Evolutionary conservation across 805 yeast species (phyloP).

Genomic region (Barnettozyma siamensis): DNA sequence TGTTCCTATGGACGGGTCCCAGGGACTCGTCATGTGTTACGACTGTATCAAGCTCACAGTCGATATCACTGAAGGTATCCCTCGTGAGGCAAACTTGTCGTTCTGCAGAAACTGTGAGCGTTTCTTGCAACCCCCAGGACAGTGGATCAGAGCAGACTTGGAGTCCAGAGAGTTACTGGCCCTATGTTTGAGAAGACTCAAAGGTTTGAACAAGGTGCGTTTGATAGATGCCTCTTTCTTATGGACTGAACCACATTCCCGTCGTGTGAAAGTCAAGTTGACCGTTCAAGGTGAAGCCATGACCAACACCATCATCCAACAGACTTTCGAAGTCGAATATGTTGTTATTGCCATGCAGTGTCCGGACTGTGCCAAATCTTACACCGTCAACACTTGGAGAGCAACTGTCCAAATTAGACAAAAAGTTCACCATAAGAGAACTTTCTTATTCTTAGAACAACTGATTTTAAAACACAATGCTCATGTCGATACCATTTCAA

Average conservation of each 20-base stretch:
- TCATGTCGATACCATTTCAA: slow-evolving; percentile 88
- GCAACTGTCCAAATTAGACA: slow-evolving; percentile 97
- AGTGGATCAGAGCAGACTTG: slow-evolving; percentile 86
- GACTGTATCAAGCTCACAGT: slow-evolving; percentile 93
- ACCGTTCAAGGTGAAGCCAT: slow-evolving; percentile 97
- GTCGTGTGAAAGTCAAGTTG: slow-evolving; percentile 85
- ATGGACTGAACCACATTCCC: slow-evolving; percentile 99
- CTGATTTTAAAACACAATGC: slow-evolving; percentile 89
- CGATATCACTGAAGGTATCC: slow-evolving; percentile 90
- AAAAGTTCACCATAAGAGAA: slow-evolving; percentile 94
- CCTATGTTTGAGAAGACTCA: slow-evolving; percentile 78
- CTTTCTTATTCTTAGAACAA: slow-evolving; percentile 93
- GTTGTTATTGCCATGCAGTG: slow-evolving; percentile 95
- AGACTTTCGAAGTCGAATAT: slow-evolving; percentile 90
- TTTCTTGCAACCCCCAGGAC: slow-evolving; percentile 88
- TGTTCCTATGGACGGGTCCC: slow-evolving; percentile 93
- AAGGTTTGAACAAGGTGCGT: slow-evolving; percentile 81
- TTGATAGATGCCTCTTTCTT: slow-evolving; percentile 89
- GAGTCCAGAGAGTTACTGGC: slow-evolving; percentile 94
- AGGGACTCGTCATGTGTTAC: slow-evolving; percentile 91
- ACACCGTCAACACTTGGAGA: slow-evolving; percentile 96
- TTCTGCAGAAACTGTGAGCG: slow-evolving; percentile 98
- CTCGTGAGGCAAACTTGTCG: slow-evolving; percentile 88
- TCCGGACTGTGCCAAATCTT: slow-evolving; percentile 96
- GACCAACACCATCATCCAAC: slow-evolving; percentile 87